Base-by-base conservation (phyloP, 2,329 filamentous ascomycete species). In the Xylaria sp. region DNA sequence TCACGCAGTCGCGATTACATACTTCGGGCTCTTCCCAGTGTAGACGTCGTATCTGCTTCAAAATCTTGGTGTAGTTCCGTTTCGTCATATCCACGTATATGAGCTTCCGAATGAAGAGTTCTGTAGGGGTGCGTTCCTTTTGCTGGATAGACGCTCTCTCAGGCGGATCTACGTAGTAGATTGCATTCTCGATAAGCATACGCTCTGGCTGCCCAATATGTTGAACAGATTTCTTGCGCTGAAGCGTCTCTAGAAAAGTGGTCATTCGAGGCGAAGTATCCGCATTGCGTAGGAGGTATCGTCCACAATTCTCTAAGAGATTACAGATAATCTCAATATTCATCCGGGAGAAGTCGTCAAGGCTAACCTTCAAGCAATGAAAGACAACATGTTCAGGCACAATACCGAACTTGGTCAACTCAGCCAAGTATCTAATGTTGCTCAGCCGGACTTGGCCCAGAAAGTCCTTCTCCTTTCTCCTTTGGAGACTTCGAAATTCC, bases 251-350 rank as follows among this genome's bases (percentile, higher is more conserved):
- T 28, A 99, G 82, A 79, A 99, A 99, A 0, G 93, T 95, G 1
- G 87, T 85, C 96, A 99, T 99, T 52, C 96, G 90, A 9, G 95
- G 95, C 10, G 93, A 91, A 0, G 97, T 98, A 71, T 98, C 94
- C 0, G 94, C 91, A 74, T 96, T 98, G 59, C 95, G 93, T 67
- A 99, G 87, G 25, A 99, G 85, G 80, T 98, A 99, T 20, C 96
- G 90, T 52, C 96, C 96, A 77, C 97, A 99, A 73, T 98, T 98
- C 80, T 99, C 96, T 25, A 99, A 86, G 34, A 99, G 85, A 77
- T 97, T 97, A 77, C 94, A 97, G 72, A 99, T 95, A 75, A 99
- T 98, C 80, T 99, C 97, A 72, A 99, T 98, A 77, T 99, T 99
- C 92, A 98, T 98, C 70, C 95, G 89, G 2, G 96, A 98, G 78